These are phyloP conservation scores for Phoma herbarum DNA, from an alignment of 2,329 filamentous ascomycete species.

Conservation along the genomic window DNA sequence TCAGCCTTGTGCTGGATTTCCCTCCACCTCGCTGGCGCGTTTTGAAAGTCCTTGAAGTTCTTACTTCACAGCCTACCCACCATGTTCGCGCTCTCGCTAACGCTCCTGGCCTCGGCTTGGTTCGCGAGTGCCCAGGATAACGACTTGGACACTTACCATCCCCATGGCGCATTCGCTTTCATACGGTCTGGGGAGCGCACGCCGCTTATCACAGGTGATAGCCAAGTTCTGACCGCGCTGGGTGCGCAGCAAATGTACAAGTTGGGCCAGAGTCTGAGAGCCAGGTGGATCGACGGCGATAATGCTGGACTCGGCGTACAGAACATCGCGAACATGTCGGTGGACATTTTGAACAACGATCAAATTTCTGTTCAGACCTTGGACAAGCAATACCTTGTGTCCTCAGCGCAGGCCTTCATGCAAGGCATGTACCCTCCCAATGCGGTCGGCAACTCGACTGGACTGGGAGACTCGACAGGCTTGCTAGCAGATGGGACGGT, in stretches of 20 bases:
- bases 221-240: slow-evolving; percentile 59
- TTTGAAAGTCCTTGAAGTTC: background rate
- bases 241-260: slow-evolving; percentile 64
- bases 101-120: slow-evolving; percentile 35
- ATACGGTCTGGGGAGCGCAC: slow-evolving; percentile 65
- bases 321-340: slow-evolving; percentile 54
- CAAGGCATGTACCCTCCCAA: slow-evolving; percentile 68
- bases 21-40: background rate
- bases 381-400: slow-evolving; percentile 58
- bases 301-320: slow-evolving; percentile 33
- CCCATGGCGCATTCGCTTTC: slow-evolving; percentile 62
- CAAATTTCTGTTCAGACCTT: slow-evolving; percentile 60
- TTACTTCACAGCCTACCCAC: slow-evolving; percentile 16
- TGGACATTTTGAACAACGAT: slow-evolving; percentile 55
- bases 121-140: slow-evolving; percentile 33
- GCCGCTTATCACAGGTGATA: slow-evolving; percentile 48
- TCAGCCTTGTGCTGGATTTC: slow-evolving; percentile 18
- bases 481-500: slow-evolving; percentile 59
- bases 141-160: slow-evolving; percentile 36
- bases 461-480: slow-evolving; percentile 45
- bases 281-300: slow-evolving; percentile 58
- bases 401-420: slow-evolving; percentile 68
- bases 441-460: slow-evolving; percentile 36
- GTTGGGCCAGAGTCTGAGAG: slow-evolving; percentile 61
- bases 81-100: slow-evolving; percentile 42